A percentile compares a stretch with the other conserved stretches of the same genome.
Conservation (phyloP, 176 grass and related monocot species). For the Ensete glaucum region DNA sequence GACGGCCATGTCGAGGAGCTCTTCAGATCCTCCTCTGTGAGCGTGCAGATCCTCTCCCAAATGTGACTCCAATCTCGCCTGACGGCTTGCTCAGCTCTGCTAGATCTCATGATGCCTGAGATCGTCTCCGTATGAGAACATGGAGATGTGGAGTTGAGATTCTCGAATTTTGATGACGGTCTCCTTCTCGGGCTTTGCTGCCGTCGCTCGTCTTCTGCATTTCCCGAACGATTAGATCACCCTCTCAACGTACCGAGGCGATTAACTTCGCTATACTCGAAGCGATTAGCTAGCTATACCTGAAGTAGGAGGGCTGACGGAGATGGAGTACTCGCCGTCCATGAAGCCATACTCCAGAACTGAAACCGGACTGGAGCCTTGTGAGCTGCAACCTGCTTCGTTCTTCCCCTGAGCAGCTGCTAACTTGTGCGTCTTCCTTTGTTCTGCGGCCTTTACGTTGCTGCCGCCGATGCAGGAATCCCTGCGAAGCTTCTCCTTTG, state of each 20-base stretch:
- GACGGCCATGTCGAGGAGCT: slow-evolving; percentile 13
- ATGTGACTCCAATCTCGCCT: slow-evolving; percentile 11
- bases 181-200: slow-evolving; percentile 22
- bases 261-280: too few species aligned
- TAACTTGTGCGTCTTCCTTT: background rate
- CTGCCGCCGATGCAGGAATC: too few species aligned
- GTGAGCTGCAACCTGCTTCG: slow-evolving; percentile 4
- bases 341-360: slow-evolving; percentile 36
- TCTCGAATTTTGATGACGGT: slow-evolving; percentile 1
- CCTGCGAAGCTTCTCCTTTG: background rate
- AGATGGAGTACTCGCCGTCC: background rate
- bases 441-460: background rate
- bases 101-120: slow-evolving; percentile 9
- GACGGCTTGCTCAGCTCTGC: slow-evolving; percentile 9
- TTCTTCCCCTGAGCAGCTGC: background rate
- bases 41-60: slow-evolving; percentile 27
- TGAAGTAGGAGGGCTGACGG: slow-evolving; percentile 34
- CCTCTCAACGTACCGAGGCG: background rate
- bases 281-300: slow-evolving; percentile 18
- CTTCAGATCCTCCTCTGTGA: slow-evolving; percentile 29
- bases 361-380: slow-evolving; percentile 61
- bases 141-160: background rate
- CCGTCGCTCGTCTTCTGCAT: slow-evolving; percentile 20
- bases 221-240: background rate
- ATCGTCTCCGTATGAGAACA: slow-evolving; percentile 2